Evolutionary conservation across 2,329 filamentous ascomycete species (phyloP), one percentile per base, ranked within the genome.

Genomic region (Acephala macrosclerotiorum): DNA sequence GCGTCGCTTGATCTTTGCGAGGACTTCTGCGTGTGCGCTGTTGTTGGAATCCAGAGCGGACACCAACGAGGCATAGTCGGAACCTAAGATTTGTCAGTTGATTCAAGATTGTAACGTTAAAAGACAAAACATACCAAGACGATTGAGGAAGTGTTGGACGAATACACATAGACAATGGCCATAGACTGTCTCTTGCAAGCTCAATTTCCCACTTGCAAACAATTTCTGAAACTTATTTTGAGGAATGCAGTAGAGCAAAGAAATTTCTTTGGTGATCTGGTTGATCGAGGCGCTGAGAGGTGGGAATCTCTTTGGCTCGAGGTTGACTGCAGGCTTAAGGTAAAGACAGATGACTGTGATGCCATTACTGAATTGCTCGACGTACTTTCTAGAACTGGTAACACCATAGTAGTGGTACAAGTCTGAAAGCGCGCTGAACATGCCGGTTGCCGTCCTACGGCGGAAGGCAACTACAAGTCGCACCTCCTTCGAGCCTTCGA

Each of bases 381-480:
- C 92, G 76, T 99, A 99, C 83, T 99, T 99, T 73, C 96, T 88
- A 33, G 96, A 96, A 75, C 93, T 97, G 1, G 96, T 99, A 68
- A 98, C 87, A 51, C 96, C 95, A 77, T 99, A 99, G 87, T 97
- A 98, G 82, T 99, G 96, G 83, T 99, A 99, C 42, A 99, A 84
- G 78, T 98, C 94, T 70, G 93, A 97, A 73, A 99, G 82, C 33
- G 96, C 94, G 73, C 94, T 97, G 86, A 99, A 99, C 75, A 99
- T 84, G 69, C 96, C 96, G 73, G 93, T 86, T 35, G 96, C 96
- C 20, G 95, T 97, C 70, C 94, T 91, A 72, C 95, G 93, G 73
- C 95, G 94, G 85, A 97, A 98, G 55, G 94, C 96, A 74, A 99
- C 87, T 63, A 99, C 94, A 67, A 99, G 83, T 74, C 96, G 89